Percentiles rank a stretch among this genome's conserved stretches.
Conservation (phyloP, 140 eudicot genomes). For the Artemisia princeps region DNA sequence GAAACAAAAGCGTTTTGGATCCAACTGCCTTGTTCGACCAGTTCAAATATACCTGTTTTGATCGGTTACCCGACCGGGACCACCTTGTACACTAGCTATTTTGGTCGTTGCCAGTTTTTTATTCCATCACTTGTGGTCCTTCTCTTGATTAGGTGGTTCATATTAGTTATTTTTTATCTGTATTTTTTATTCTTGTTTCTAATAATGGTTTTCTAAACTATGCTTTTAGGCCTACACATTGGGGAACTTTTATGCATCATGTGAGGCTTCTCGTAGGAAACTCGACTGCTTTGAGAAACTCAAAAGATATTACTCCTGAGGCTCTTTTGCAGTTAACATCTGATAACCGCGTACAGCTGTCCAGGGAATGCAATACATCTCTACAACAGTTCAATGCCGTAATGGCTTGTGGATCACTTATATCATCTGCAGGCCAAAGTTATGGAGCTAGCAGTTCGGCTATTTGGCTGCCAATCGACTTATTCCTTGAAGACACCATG, state of each 20-base stretch:
- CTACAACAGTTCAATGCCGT: slow-evolving; percentile 65
- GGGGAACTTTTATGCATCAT: slow-evolving; percentile 54
- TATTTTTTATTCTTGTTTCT: slow-evolving; percentile 12
- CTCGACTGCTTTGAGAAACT: slow-evolving; percentile 63
- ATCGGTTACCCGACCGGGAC: not conserved
- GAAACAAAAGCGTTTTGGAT: not conserved
- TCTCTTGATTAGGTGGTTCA: slow-evolving; percentile 10
- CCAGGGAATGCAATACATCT: slow-evolving; percentile 42
- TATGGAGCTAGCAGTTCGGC: slow-evolving; percentile 56
- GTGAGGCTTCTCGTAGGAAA: slow-evolving; percentile 56
- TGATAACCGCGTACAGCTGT: slow-evolving; percentile 38
- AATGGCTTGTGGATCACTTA: slow-evolving; percentile 56
- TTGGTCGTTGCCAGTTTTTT: not conserved
- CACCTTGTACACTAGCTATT: not conserved
- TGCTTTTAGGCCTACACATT: slow-evolving; percentile 54
- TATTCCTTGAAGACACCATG: slow-evolving; percentile 79
- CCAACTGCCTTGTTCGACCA: not conserved
- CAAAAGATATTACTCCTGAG: slow-evolving; percentile 61
- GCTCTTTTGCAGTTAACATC: slow-evolving; percentile 61
- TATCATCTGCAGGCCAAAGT: slow-evolving; percentile 54
- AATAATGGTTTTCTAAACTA: slow-evolving; percentile 15
- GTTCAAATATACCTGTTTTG: not conserved
- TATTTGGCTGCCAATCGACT: slow-evolving; percentile 80
- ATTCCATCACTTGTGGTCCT: not conserved
- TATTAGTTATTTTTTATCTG: slow-evolving; percentile 10